These are phyloP conservation scores for Teratosphaeria zuluensis DNA, from an alignment of 2,329 filamentous ascomycete species.

Conservation along the genomic window DNA sequence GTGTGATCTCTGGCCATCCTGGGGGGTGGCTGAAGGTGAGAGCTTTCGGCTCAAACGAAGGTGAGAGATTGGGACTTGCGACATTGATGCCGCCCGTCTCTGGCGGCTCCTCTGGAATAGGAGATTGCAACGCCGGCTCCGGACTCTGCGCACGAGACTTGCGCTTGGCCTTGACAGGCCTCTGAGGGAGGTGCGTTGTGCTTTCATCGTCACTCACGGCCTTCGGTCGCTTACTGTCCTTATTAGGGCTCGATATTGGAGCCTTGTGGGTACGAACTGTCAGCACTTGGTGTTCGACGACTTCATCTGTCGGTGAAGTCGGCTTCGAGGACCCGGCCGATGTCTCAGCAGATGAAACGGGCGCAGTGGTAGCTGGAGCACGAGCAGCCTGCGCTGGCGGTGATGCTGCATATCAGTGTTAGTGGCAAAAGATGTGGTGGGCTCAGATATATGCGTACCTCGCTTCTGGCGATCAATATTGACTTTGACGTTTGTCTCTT, in stretches of 20 bases:
- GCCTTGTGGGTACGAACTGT: background rate
- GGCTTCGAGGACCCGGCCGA: conserved; percentile 11
- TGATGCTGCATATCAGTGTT: conserved; percentile 7
- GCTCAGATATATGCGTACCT: conserved; percentile 15
- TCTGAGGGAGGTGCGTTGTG: conserved; percentile 1
- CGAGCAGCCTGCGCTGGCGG: conserved; percentile 7
- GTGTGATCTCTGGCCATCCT: background rate
- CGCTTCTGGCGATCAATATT: conserved; percentile 40
- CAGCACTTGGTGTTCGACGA: conserved; percentile 2
- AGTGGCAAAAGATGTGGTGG: conserved; percentile 1
- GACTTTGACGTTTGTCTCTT: conserved; percentile 48
- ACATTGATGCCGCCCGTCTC: background rate
- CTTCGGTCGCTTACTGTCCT: conserved; percentile 8
- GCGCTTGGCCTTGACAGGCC: conserved; percentile 9
- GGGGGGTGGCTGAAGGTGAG: background rate
- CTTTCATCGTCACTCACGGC: conserved; percentile 2
- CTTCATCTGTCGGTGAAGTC: conserved; percentile 7
- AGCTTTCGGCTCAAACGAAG: background rate
- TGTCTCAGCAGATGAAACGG: conserved; percentile 1
- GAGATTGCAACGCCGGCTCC: background rate
- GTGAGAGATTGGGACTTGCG: background rate
- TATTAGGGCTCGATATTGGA: background rate
- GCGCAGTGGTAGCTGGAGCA: background rate
- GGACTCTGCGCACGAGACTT: background rate
- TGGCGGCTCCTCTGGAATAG: background rate